Base-by-base conservation (phyloP, 1,284 basidiomycete genomes). In the Phaffia rhodozyma region DNA sequence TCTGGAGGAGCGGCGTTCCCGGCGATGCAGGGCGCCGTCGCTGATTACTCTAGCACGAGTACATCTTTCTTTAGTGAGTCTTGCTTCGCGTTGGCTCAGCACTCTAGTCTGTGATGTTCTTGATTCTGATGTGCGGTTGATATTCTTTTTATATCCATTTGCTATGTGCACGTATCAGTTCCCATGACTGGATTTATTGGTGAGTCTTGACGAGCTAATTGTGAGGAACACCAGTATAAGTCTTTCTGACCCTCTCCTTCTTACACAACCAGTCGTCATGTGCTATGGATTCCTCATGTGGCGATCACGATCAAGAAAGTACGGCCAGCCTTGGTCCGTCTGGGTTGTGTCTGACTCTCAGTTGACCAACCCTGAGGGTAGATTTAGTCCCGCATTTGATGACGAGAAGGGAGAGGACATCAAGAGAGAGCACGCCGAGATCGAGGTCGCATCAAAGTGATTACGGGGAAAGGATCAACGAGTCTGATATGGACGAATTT, bases 51-150 rank as follows among this genome's bases (percentile, higher is more conserved):
- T 25, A 55, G 49, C 16, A 62, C 69, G 0, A 71, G 69, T 50
- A 64, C 66, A 20, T 69, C 69, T 16, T 72, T 66, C 66, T 62
- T 71, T 16, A 66, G 69, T 34, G n/a, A n/a, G n/a, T n/a, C n/a
- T n/a, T n/a, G n/a, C n/a, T n/a, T n/a, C n/a, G n/a, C n/a, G n/a
- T n/a, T n/a, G n/a, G n/a, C n/a, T n/a, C n/a, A n/a, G n/a, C n/a
- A n/a, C n/a, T n/a, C n/a, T n/a, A n/a, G n/a, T n/a, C n/a, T n/a
- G n/a, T n/a, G n/a, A 49, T 69, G 30, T 62, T 70, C 56, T 51
- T 55, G 23, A 34, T 21, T 43, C 5, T 3, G 18, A 23, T 27
- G n/a, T 25, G 23, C 32, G 2, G 2, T 43, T 38, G 52, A 16
- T 54, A n/a, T 43, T 29, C 5, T 61, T 38, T n/a, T n/a, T n/a